Conservation (phyloP, 202 grass and related monocot species). For the Carex arenaria region DNA sequence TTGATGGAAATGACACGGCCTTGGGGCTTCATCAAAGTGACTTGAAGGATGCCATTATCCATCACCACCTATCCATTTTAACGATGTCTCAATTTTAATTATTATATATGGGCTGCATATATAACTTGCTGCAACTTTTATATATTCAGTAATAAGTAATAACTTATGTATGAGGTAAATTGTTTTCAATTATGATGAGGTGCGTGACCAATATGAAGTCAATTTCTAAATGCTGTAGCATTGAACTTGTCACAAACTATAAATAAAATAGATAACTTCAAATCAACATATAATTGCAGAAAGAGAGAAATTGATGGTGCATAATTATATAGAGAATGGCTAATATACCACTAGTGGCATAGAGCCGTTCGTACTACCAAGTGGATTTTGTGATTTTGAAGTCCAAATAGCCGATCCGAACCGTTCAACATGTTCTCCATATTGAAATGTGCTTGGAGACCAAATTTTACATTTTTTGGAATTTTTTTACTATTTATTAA, state of each 20-base stretch:
- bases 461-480: too few species aligned
- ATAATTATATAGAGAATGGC: background rate
- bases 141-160: too few species aligned
- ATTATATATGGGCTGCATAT: background rate
- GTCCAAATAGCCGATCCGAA: too few species aligned
- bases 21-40: slow-evolving; percentile 41
- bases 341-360: too few species aligned
- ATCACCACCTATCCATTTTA: slow-evolving; percentile 29
- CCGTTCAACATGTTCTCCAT: too few species aligned
- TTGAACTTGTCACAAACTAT: background rate
- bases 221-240: background rate
- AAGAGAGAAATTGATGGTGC: background rate
- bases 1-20: slow-evolving; percentile 40
- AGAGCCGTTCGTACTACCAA: too few species aligned
- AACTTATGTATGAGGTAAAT: background rate
- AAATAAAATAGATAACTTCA: background rate
- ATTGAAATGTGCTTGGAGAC: too few species aligned
- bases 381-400: too few species aligned
- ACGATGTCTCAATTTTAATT: background rate
- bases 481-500: too few species aligned
- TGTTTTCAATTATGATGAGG: background rate
- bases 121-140: background rate
- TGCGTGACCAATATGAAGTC: background rate
- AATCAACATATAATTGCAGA: background rate
- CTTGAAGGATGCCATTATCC: slow-evolving; percentile 46